Evolutionary conservation across 2,329 filamentous ascomycete species (phyloP).

Genomic region (Aspergillus clavatus): DNA sequence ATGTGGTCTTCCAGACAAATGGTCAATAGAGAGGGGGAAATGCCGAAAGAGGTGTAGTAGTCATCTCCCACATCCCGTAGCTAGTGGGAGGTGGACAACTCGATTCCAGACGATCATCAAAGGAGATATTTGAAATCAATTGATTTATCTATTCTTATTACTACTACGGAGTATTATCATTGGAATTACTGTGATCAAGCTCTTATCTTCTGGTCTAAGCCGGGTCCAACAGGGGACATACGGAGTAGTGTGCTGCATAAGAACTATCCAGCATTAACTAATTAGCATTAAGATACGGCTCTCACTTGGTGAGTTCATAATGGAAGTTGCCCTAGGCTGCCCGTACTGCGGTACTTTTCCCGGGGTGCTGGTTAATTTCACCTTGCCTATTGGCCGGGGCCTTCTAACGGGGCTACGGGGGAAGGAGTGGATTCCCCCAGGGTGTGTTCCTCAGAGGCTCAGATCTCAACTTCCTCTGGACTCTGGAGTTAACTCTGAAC

Average conservation of each 20-base stretch:
- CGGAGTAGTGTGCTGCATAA: neutral
- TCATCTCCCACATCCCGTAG: too few relatives aligned
- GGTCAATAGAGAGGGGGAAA: too few relatives aligned
- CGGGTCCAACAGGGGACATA: constrained; percentile 1
- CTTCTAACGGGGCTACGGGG: constrained; percentile 6
- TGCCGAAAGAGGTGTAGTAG: too few relatives aligned
- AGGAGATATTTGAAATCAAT: constrained; percentile 10
- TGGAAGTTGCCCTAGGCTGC: too few relatives aligned
- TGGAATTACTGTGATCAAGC: constrained; percentile 10
- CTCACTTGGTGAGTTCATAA: too few relatives aligned
- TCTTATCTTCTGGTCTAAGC: constrained; percentile 11
- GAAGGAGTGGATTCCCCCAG: constrained; percentile 1
- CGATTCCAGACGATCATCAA: neutral
- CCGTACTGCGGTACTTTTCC: too few relatives aligned
- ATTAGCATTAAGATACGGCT: too few relatives aligned
- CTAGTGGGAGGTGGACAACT: too few relatives aligned
- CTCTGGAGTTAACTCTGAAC: neutral
- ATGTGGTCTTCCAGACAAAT: too few relatives aligned
- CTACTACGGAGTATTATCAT: constrained; percentile 7
- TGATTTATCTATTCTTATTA: constrained; percentile 21
- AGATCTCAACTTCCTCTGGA: neutral
- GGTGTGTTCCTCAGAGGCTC: neutral
- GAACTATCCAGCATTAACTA: neutral
- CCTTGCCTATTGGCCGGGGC: constrained; percentile 15
- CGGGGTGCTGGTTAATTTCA: constrained; percentile 8